These are phyloP conservation scores for Thozetella sp. DNA, from an alignment of 495 filamentous ascomycete genomes.

Conservation along the genomic window DNA sequence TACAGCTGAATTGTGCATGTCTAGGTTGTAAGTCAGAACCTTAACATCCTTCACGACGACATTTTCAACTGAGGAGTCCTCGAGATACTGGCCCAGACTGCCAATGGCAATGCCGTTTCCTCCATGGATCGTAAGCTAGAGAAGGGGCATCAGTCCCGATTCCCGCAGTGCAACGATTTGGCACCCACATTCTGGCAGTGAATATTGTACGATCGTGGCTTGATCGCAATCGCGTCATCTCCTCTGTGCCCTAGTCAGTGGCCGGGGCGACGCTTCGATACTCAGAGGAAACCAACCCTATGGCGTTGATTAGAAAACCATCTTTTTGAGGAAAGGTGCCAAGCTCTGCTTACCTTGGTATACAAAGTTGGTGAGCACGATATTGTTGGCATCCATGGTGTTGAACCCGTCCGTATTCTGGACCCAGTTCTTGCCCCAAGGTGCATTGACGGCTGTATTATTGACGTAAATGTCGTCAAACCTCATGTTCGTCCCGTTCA, in stretches of 20 bases:
- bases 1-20: conserved; percentile 51
- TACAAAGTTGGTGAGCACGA: conserved; percentile 53
- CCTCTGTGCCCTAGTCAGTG: conserved; percentile 25
- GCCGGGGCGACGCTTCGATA: neutral
- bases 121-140: conserved; percentile 44
- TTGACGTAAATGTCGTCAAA: conserved; percentile 54
- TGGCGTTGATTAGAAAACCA: neutral
- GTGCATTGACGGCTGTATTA: conserved; percentile 50
- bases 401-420: conserved; percentile 63
- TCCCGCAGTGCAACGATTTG: no score
- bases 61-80: conserved; percentile 53
- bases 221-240: conserved; percentile 61
- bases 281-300: neutral
- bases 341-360: conserved; percentile 42
- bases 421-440: conserved; percentile 56
- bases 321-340: neutral
- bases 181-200: conserved; percentile 43
- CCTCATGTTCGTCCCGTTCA: conserved; percentile 56
- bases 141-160: no score
- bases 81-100: conserved; percentile 57
- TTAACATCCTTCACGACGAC: conserved; percentile 47
- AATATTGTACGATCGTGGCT: conserved; percentile 56
- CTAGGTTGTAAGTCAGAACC: conserved; percentile 45
- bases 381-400: conserved; percentile 57
- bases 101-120: conserved; percentile 62